Evolutionary conservation across 2,329 filamentous ascomycete genomes (phyloP).

Genomic region (Uncinocarpus reesii): DNA sequence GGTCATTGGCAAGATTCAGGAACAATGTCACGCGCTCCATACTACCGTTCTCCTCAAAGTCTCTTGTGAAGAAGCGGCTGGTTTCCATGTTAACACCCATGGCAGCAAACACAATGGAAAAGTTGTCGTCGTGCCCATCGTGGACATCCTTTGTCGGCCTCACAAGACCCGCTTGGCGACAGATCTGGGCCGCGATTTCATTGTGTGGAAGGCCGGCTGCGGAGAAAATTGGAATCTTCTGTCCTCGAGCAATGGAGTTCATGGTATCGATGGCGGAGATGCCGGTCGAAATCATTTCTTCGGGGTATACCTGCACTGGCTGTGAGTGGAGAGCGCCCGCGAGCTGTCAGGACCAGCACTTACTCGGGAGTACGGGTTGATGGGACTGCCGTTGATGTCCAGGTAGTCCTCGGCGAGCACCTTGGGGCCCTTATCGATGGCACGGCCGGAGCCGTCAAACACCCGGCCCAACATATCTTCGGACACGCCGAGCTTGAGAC

Average conservation of each 20-base stretch:
- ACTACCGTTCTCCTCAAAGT: constrained; percentile 98
- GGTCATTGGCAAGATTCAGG: constrained; percentile 98
- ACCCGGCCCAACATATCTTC: constrained; percentile 99
- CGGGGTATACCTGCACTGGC: constrained; percentile 69
- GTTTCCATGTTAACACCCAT: constrained; percentile 99
- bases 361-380: constrained; percentile 96
- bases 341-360: constrained; percentile 23
- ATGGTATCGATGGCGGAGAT: constrained; percentile 99
- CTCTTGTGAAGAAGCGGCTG: constrained; percentile 92
- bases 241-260: constrained; percentile 94
- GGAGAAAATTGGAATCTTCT: constrained; percentile 99
- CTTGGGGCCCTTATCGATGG: constrained; percentile 98
- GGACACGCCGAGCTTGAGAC: constrained; percentile 94
- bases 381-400: constrained; percentile 97
- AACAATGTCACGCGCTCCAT: constrained; percentile 95
- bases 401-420: constrained; percentile 96
- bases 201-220: constrained; percentile 97
- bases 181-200: constrained; percentile 98
- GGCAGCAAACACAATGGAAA: constrained; percentile 97
- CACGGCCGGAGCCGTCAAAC: constrained; percentile 93
- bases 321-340: background rate
- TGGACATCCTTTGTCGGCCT: constrained; percentile 91
- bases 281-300: constrained; percentile 99
- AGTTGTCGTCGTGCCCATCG: constrained; percentile 96
- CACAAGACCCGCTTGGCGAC: constrained; percentile 89